Evolutionary conservation across 805 yeast genomes (phyloP).

Genomic region (Henningerozyma blattae): DNA sequence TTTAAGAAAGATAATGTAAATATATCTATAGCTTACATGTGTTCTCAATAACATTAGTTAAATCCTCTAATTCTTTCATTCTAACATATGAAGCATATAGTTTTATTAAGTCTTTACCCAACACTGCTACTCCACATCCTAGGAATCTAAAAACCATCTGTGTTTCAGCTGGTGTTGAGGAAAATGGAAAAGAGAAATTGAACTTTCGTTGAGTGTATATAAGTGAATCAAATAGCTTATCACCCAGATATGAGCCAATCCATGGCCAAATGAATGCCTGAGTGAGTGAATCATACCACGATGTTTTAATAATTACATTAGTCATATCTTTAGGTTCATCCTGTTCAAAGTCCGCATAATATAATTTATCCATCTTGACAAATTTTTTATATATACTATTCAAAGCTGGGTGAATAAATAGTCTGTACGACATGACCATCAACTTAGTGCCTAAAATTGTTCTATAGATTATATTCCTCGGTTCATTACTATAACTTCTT

Average conservation of each 20-base stretch:
- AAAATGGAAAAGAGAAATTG: slow-evolving; percentile 2
- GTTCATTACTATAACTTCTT: slow-evolving; percentile 2
- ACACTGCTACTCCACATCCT: slow-evolving; percentile 15
- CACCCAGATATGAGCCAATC: slow-evolving; percentile 8
- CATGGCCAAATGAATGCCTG: slow-evolving; percentile 14
- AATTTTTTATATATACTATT: slow-evolving; percentile 5
- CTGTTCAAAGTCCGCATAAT: slow-evolving; percentile 4
- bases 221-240: slow-evolving; percentile 3
- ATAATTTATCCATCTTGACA: slow-evolving; percentile 3
- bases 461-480: slow-evolving; percentile 1
- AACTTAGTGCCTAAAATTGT: slow-evolving; percentile 3
- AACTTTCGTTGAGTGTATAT: slow-evolving; percentile 4
- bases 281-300: slow-evolving; percentile 9
- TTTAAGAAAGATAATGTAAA: no score
- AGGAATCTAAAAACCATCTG: slow-evolving; percentile 15
- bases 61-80: slow-evolving; percentile 10
- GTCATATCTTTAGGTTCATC: slow-evolving; percentile 1
- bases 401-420: slow-evolving; percentile 5
- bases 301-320: slow-evolving; percentile 6
- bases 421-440: slow-evolving; percentile 2
- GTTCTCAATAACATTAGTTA: background rate
- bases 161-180: slow-evolving; percentile 11
- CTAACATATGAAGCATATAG: slow-evolving; percentile 9
- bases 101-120: slow-evolving; percentile 9
- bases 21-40: no score